A percentile compares a stretch with the other conserved stretches of the same genome.
phyloP scores from a whole-genome alignment of 768 basidiomycete species.

The Lactarius hatsudake region DNA sequence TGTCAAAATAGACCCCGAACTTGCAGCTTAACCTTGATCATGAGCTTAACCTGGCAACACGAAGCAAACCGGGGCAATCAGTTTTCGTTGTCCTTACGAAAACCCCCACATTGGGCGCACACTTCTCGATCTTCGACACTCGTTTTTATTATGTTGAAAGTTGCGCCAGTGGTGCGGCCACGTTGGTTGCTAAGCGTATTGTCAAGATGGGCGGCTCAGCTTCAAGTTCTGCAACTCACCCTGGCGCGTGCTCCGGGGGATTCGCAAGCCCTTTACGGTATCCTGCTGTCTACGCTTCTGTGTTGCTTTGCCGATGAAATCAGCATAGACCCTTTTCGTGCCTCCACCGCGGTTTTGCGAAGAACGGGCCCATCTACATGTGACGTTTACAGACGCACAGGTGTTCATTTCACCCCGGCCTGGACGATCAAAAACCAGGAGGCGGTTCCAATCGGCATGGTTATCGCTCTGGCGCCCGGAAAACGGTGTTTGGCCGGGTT shows the following conservation, averaged over 20 bases:
- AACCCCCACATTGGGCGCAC: not conserved
- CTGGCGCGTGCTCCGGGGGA: no score
- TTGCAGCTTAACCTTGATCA: no score
- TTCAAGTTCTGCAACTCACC: not conserved
- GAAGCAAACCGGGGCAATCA: no score
- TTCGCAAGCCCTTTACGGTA: not conserved
- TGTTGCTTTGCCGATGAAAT: not conserved
- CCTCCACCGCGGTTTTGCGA: not conserved
- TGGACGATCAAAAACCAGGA: not conserved
- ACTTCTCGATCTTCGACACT: not conserved
- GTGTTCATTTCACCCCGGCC: not conserved
- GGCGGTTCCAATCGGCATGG: not conserved
- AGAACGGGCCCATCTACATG: not conserved
- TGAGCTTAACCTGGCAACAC: no score
- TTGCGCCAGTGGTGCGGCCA: not conserved
- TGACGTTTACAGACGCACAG: not conserved
- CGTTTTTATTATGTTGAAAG: not conserved
- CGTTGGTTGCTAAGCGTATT: not conserved
- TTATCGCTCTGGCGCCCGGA: not conserved
- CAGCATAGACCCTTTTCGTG: not conserved
- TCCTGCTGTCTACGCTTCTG: not conserved
- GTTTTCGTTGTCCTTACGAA: not conserved
- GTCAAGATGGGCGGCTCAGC: not conserved
- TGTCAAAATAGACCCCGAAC: no score
- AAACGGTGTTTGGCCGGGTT: not conserved